Conservation (phyloP, 2,329 filamentous ascomycete species). For the Calonectria multiphialidica region DNA sequence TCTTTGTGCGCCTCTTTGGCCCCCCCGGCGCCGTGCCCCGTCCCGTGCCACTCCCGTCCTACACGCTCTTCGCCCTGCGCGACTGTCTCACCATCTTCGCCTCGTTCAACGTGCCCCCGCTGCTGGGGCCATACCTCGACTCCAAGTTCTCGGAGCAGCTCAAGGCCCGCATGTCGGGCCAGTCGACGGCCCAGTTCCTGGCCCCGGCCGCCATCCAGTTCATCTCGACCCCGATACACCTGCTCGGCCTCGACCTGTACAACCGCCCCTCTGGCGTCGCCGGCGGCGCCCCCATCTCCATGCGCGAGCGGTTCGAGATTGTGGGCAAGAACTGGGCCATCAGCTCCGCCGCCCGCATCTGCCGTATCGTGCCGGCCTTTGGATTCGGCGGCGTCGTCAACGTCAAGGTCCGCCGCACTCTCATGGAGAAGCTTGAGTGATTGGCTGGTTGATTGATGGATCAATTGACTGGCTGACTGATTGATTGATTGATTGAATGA, state of each 20-base stretch:
- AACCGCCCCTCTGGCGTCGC: conserved; percentile 67
- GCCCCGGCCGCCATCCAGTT: conserved; percentile 86
- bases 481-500: not conserved
- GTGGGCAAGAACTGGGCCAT: conserved; percentile 82
- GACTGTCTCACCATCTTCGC: conserved; percentile 93
- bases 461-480: conserved; percentile 55
- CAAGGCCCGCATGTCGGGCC: conserved; percentile 57
- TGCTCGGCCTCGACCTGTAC: conserved; percentile 88
- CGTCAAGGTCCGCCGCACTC: conserved; percentile 71
- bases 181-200: conserved; percentile 80
- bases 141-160: conserved; percentile 66
- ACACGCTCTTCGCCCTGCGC: conserved; percentile 82
- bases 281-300: conserved; percentile 49
- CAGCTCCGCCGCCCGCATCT: conserved; percentile 81
- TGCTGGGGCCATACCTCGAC: conserved; percentile 78
- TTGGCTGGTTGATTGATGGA: not conserved
- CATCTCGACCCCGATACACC: conserved; percentile 84
- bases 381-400: conserved; percentile 91
- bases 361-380: conserved; percentile 89
- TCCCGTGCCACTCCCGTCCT: conserved; percentile 77
- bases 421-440: conserved; percentile 73
- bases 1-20: conserved; percentile 87
- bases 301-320: conserved; percentile 72
- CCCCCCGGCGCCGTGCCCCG: conserved; percentile 63
- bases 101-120: conserved; percentile 87